These are phyloP conservation scores for Mrakia blollopis DNA, from an alignment of 768 basidiomycete genomes.

Conservation along the genomic window DNA sequence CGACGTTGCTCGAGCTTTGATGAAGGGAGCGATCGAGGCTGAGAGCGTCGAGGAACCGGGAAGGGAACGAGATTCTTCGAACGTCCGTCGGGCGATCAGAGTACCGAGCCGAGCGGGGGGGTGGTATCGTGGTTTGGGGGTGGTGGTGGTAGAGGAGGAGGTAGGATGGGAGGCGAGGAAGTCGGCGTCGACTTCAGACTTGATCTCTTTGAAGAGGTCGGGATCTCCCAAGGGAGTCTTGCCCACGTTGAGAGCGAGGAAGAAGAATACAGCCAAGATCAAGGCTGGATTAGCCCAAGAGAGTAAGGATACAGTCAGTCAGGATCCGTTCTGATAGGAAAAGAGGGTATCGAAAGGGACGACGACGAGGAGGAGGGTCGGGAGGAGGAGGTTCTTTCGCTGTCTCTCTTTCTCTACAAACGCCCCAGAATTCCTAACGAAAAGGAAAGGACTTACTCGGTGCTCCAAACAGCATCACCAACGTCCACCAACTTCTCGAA, in stretches of 20 bases:
- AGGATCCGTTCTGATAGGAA: no score
- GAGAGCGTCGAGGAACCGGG: conserved; percentile 1
- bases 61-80: background rate
- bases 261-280: background rate
- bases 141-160: background rate
- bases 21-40: background rate
- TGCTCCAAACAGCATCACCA: no score
- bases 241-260: background rate
- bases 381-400: no score
- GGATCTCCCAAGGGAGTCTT: conserved; percentile 1
- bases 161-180: background rate
- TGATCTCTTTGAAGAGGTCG: conserved; percentile 6
- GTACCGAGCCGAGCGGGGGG: background rate
- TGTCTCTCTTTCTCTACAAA: no score
- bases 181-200: background rate
- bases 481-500: no score
- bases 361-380: no score
- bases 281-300: no score
- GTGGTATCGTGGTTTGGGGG: background rate
- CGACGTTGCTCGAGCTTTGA: background rate
- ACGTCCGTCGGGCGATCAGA: conserved; percentile 1
- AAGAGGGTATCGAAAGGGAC: no score
- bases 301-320: no score
- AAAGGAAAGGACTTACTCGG: no score
- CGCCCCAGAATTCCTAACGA: no score